Percentiles rank a stretch among this genome's conserved stretches.
Evolutionary conservation across 148 eudicot species (phyloP).

Genomic region (Agrostemma githago): DNA sequence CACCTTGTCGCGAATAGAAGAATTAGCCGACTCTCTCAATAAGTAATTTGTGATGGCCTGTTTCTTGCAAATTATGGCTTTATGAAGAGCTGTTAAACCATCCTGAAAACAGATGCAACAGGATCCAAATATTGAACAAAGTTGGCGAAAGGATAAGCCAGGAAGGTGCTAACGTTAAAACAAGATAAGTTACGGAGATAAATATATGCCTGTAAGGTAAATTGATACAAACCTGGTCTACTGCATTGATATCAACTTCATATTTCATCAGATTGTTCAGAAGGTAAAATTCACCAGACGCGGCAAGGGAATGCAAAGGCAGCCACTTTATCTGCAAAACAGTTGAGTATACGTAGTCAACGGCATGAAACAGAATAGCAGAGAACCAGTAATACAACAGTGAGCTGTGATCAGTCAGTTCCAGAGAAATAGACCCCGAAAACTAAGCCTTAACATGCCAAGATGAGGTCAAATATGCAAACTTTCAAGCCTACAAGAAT

Average conservation of each 20-base stretch:
- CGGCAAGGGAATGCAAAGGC: conserved; percentile 78
- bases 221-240: conserved; percentile 54
- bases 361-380: not conserved
- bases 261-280: conserved; percentile 56
- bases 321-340: conserved; percentile 75
- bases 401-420: not conserved
- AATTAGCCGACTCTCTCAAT: conserved; percentile 83
- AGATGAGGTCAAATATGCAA: not conserved
- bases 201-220: not conserved
- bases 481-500: not conserved
- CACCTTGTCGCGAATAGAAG: conserved; percentile 79
- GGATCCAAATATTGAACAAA: not conserved
- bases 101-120: conserved; percentile 35
- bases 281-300: conserved; percentile 88
- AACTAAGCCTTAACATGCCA: not conserved
- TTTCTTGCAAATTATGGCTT: conserved; percentile 74
- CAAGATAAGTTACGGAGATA: not conserved
- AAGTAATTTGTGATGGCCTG: conserved; percentile 73
- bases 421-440: not conserved
- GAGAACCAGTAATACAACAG: not conserved
- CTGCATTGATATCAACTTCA: conserved; percentile 57
- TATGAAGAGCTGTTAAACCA: conserved; percentile 91
- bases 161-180: not conserved
- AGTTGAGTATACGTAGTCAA: not conserved
- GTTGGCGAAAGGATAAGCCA: not conserved